Base-by-base conservation (phyloP, 2,329 filamentous ascomycete species). In the Colletotrichum sp. region DNA sequence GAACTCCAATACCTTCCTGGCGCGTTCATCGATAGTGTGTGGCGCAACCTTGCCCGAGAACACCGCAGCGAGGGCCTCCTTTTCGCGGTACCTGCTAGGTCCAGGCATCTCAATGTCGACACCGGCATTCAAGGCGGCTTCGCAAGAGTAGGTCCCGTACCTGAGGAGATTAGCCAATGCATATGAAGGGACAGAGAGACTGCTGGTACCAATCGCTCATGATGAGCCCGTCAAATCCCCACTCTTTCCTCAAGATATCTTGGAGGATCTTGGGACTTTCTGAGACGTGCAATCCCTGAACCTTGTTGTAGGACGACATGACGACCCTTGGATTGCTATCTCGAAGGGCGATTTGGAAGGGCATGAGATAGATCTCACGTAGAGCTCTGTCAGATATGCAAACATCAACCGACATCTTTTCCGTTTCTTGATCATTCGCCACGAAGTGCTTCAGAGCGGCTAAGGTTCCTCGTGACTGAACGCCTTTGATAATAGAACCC, bases 41-140 rank as follows among this genome's bases (percentile, higher is more conserved):
- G 86, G 84, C 36, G 85, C 84, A 3, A 92, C 87, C 80, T 92
- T 93, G 75, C 90, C 89, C 1, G 88, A 89, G 2, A 87, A 86
- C 25, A 90, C 88, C 28, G 85, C 87, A 79, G 89, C 89, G 76
- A 87, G 87, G 55, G 90, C 86, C 8, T 84, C 81, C 34, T 89
- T 87, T 10, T 87, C 88, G 43, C 88, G 85, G 79, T 88, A 87
- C 67, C 87, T 84, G 7, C 88, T 82, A 36, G 89, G 88, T 1
- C 90, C 90, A 2, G 91, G 90, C 90, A 92, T 92, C 82, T 92
- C 91, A 27, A 92, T 84, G 80, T 92, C 89, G n/a, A 91, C 82
- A 2, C 90, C 89, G n/a, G 89, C 89, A 48, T 87, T 84, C 28
- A 85, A 83, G 10, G 89, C 85, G 52, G 88, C 86, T 0, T 87